A percentile compares a stretch with the other conserved stretches of the same genome.
Evolutionary conservation across 1,139 yeast genomes (phyloP).

Genomic region (Sugiyamaella novakii): DNA sequence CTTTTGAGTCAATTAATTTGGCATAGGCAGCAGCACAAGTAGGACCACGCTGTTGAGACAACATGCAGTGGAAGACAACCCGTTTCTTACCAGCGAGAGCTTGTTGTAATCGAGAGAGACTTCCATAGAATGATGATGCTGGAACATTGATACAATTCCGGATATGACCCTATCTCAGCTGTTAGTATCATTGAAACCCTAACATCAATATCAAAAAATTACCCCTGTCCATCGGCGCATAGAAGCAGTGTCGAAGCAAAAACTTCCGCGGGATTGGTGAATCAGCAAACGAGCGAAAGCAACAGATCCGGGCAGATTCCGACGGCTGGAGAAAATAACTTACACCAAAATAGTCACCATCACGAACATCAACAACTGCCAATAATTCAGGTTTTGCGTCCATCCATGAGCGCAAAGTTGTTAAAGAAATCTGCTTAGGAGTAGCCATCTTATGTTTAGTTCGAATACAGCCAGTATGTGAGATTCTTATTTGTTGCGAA

Average conservation of each 20-base stretch:
- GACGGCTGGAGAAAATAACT: too few species aligned
- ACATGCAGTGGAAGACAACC: constrained; percentile 86
- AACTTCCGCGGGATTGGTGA: too few species aligned
- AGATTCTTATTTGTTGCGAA: too few species aligned
- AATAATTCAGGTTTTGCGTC: constrained; percentile 38
- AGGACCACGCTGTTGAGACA: constrained; percentile 91
- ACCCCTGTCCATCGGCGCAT: constrained; percentile 4
- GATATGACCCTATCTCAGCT: constrained; percentile 61
- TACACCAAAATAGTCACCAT: constrained; percentile 68
- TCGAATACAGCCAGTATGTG: too few species aligned
- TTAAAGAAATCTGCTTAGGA: constrained; percentile 27
- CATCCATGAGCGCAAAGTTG: constrained; percentile 36
- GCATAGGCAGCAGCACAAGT: constrained; percentile 71
- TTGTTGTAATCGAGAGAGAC: constrained; percentile 49
- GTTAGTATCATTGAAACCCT: constrained; percentile 18
- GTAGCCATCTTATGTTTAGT: constrained; percentile 8
- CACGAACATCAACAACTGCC: constrained; percentile 84
- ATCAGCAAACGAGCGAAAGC: too few species aligned
- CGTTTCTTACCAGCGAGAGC: constrained; percentile 48
- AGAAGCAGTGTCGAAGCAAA: background rate
- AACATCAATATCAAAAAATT: background rate
- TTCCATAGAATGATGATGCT: constrained; percentile 50
- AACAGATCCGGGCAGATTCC: too few species aligned
- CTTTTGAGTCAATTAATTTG: constrained; percentile 51
- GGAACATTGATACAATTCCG: constrained; percentile 64